Base-by-base conservation (phyloP, 768 basidiomycete genomes). In the Phanerodontia chrysosporium region DNA sequence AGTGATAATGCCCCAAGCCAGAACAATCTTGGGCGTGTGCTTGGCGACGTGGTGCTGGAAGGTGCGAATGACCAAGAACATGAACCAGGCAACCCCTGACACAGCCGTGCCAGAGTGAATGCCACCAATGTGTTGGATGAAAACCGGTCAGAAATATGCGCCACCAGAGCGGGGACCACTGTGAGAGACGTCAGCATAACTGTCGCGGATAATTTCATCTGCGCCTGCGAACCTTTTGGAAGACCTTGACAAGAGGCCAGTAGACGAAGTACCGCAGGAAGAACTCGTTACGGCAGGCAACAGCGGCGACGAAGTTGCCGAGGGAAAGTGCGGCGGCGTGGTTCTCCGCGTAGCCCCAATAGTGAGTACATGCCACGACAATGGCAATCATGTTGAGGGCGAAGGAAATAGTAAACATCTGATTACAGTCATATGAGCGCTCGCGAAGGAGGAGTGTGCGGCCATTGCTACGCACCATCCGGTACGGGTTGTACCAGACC, bases 211-310 rank as follows among this genome's bases (percentile, higher is more conserved):
- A 35, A 22, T n/a, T 39, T 21, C 10, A 53, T 42, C 22, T 25
- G n/a, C 14, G 18, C 18, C 32, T 8, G 60, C 72, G 8, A 63
- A 83, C 86, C 80, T 89, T 92, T 21, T 87, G 86, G 62, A 92
- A 91, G 27, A 80, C 70, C 0, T 83, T 87, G 67, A 89, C 92
- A 59, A 89, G 78, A 25, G 84, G 64, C 51, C 84, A 72, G 68
- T 91, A 93, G 56, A 57, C 29, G 12, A 93, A 67, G 35, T 84
- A 70, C 14, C 91, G 86, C 9, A 89, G 86, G 63, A 92, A 92
- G 2, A 91, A 75, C 63, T 93, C 91, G 65, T 93, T 93, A 22
- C 91, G 81, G 76, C 89, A 82, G 25, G 92, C 78, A 55, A 92
- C 83, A 3, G 89, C 83, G 27, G 81, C 72, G 61, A 84, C 81